Evolutionary conservation across 1,139 yeast genomes (phyloP), one percentile per base, ranked within the genome.

Genomic region (Sugiyamaella xylanicola): DNA sequence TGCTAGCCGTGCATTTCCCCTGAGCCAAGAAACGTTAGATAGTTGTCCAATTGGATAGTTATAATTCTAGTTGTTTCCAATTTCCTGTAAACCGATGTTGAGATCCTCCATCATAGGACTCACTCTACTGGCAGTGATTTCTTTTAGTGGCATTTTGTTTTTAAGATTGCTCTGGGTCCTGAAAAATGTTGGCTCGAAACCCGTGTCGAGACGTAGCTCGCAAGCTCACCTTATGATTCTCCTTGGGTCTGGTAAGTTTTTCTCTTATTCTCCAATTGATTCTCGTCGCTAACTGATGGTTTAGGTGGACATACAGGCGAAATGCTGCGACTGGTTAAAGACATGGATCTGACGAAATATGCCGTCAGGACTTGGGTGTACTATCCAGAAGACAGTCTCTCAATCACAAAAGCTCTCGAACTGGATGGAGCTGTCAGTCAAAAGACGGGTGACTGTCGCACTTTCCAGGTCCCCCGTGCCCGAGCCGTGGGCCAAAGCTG

Each of bases 241-340:
- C 20, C 56, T 68, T 43, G 71, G 71, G 5, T 67, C 56, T 2
- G 56, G 54, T 44, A 51, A 5, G 54, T 42, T 7, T 9, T 39
- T 16, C n/a, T n/a, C n/a, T n/a, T n/a, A n/a, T n/a, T n/a, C n/a
- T n/a, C n/a, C n/a, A n/a, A n/a, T n/a, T n/a, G n/a, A n/a, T n/a
- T n/a, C n/a, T n/a, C 43, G 21, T 36, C 11, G 19, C 47, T 50
- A 35, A 40, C 46, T 29, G 36, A 71, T 8, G 22, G 15, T 40
- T 22, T 2, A 1, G 99, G 91, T 0, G 99, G 98, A 1, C 99
- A 93, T 67, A 92, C 98, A 0, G 98, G 97, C 0, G 98, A 93
- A 69, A 89, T 93, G 96, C 69, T 91, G 27, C 75, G 93, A 40
- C 74, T 93, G 27, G 68, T 89, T 15, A 68, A 73, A 4, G 74